Conservation (phyloP, 768 basidiomycete genomes). For the Dendrothele bispora region DNA sequence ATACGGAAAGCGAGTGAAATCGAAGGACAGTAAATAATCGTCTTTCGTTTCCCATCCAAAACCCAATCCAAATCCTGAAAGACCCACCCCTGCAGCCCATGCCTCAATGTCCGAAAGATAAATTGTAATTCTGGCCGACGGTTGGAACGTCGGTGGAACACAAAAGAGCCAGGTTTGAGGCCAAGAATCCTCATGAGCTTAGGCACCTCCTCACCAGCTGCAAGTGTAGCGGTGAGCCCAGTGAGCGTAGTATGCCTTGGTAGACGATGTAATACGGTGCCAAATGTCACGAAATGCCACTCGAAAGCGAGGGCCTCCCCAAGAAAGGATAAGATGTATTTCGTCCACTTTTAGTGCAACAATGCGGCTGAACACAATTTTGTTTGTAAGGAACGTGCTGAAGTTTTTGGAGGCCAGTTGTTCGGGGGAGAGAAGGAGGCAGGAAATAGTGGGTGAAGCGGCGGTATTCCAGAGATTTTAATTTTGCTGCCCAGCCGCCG, state of each 20-base stretch:
- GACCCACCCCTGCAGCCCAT: slow-evolving; percentile 2
- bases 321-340: slow-evolving; percentile 17
- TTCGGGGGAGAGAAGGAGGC: slow-evolving; percentile 20
- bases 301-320: slow-evolving; percentile 17
- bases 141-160: slow-evolving; percentile 16
- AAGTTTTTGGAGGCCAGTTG: slow-evolving; percentile 13
- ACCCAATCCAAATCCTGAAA: slow-evolving; percentile 12
- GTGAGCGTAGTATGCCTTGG: slow-evolving; percentile 1
- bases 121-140: slow-evolving; percentile 9
- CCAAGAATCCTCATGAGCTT: slow-evolving; percentile 12
- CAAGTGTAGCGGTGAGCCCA: slow-evolving; percentile 13
- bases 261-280: slow-evolving; percentile 3
- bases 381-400: slow-evolving; percentile 10
- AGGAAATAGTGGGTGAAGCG: background rate
- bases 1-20: slow-evolving; percentile 7
- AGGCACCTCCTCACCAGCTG: slow-evolving; percentile 3
- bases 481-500: slow-evolving; percentile 7
- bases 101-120: slow-evolving; percentile 7
- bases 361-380: slow-evolving; percentile 6
- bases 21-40: slow-evolving; percentile 5
- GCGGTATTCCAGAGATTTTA: slow-evolving; percentile 11
- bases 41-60: slow-evolving; percentile 7
- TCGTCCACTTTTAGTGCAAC: slow-evolving; percentile 15
- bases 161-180: slow-evolving; percentile 3
- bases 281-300: slow-evolving; percentile 7